Evolutionary conservation across 768 basidiomycete genomes (phyloP).

Genomic region (Suillus lakei): DNA sequence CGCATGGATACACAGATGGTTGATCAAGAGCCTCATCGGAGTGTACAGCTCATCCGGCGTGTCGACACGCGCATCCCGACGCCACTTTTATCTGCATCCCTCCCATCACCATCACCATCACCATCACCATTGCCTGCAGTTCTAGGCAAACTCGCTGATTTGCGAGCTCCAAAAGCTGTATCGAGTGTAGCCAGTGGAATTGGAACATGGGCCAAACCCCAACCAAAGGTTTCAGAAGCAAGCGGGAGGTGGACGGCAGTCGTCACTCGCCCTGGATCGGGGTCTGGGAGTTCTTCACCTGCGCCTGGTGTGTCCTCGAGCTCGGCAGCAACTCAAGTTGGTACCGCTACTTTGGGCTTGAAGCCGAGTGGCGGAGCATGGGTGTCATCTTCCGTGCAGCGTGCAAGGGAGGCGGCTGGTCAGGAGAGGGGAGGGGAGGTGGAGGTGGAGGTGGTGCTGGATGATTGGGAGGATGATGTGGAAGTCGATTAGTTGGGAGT

Average conservation of each 20-base stretch:
- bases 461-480: constrained; percentile 61
- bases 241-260: constrained; percentile 25
- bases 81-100: constrained; percentile 54
- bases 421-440: not conserved
- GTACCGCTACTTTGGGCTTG: constrained; percentile 1
- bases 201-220: not conserved
- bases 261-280: constrained; percentile 17
- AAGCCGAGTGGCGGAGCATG: constrained; percentile 18
- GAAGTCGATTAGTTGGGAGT: constrained; percentile 18
- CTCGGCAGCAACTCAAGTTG: constrained; percentile 2
- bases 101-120: not conserved
- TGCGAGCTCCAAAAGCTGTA: constrained; percentile 40
- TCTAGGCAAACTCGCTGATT: constrained; percentile 65
- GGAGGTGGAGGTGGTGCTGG: constrained; percentile 42
- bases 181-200: not conserved
- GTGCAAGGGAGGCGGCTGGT: constrained; percentile 9
- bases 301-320: not conserved
- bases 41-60: constrained; percentile 81
- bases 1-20: constrained; percentile 86
- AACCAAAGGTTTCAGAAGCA: constrained; percentile 14
- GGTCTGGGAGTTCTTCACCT: constrained; percentile 7
- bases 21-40: constrained; percentile 88
- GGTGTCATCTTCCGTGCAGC: constrained; percentile 26
- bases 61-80: constrained; percentile 81
- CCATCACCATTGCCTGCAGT: constrained; percentile 33